Percentiles rank a stretch among this genome's conserved stretches.
phyloP scores from a whole-genome alignment of 768 basidiomycete genomes.

The Pleurotus sapidus region DNA sequence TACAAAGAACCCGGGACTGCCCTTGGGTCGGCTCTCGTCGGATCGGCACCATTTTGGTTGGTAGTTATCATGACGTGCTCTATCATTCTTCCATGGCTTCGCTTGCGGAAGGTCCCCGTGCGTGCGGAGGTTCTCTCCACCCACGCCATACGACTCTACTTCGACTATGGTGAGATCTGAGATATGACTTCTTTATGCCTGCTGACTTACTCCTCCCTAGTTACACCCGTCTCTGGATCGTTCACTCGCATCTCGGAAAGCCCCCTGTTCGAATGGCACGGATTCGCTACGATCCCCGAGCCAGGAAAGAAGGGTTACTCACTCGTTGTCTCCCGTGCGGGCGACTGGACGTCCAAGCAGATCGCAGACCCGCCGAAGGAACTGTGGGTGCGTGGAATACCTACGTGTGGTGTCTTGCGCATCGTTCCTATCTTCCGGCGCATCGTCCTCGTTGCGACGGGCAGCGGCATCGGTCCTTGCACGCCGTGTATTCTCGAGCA shows the following conservation, averaged over 20 bases:
- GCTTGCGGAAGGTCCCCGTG: conserved; percentile 54
- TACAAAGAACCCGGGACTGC: conserved; percentile 34
- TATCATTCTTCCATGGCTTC: conserved; percentile 54
- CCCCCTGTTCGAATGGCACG: conserved; percentile 39
- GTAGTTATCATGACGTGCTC: conserved; percentile 50
- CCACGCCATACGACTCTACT: conserved; percentile 56
- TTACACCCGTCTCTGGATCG: conserved; percentile 22
- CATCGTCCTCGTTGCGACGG: conserved; percentile 53
- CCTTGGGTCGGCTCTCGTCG: conserved; percentile 40
- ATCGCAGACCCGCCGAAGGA: conserved; percentile 48
- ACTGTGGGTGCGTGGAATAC: conserved; percentile 54
- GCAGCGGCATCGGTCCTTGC: conserved; percentile 50
- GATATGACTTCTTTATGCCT: too few relatives aligned
- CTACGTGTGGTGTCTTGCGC: conserved; percentile 46
- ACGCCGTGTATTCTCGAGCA: conserved; percentile 32
- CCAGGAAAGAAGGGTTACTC: conserved; percentile 42
- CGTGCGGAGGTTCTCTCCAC: conserved; percentile 49
- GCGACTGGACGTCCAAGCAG: conserved; percentile 51
- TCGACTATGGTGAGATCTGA: conserved; percentile 45
- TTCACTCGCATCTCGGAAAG: conserved; percentile 9
- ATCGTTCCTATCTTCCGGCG: conserved; percentile 48
- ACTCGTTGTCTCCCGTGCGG: conserved; percentile 50
- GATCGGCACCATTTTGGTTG: conserved; percentile 55
- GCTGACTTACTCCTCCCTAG: conserved; percentile 19
- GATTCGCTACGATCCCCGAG: conserved; percentile 27